A percentile compares a stretch with the other conserved stretches of the same genome.
Evolutionary conservation across 2,329 filamentous ascomycete species (phyloP).

Genomic region (Ambrosiella beaveri): DNA sequence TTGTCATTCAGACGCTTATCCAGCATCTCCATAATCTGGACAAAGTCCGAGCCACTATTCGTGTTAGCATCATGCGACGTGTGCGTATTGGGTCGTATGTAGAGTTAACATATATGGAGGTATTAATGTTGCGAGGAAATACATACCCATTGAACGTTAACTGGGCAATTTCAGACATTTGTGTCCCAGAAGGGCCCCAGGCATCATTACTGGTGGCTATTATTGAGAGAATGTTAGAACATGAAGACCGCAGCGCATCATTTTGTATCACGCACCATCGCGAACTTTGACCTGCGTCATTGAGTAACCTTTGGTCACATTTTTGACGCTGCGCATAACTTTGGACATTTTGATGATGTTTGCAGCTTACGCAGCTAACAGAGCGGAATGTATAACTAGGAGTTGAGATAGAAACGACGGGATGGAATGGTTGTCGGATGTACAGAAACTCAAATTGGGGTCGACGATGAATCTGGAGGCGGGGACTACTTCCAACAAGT

Average conservation of each 20-base stretch:
- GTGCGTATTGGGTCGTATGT: not conserved
- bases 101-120: not conserved
- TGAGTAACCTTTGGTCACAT: slow-evolving; percentile 98
- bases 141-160: slow-evolving; percentile 94
- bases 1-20: slow-evolving; percentile 98
- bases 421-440: not conserved
- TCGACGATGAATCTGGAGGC: not conserved
- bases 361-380: slow-evolving; percentile 11
- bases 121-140: not conserved
- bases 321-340: slow-evolving; percentile 94
- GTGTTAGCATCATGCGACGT: not conserved
- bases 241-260: not conserved
- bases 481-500: not conserved
- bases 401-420: not conserved
- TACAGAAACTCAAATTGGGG: not conserved
- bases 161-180: slow-evolving; percentile 97
- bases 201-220: slow-evolving; percentile 94
- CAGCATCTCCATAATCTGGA: slow-evolving; percentile 99
- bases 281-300: slow-evolving; percentile 93
- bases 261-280: slow-evolving; percentile 51
- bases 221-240: slow-evolving; percentile 9
- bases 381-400: not conserved
- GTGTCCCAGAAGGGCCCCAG: slow-evolving; percentile 93
- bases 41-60: slow-evolving; percentile 79
- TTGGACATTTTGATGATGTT: slow-evolving; percentile 57